Conservation (phyloP, 192 early-diverging fungal species). For the Allomyces macrogynus region DNA sequence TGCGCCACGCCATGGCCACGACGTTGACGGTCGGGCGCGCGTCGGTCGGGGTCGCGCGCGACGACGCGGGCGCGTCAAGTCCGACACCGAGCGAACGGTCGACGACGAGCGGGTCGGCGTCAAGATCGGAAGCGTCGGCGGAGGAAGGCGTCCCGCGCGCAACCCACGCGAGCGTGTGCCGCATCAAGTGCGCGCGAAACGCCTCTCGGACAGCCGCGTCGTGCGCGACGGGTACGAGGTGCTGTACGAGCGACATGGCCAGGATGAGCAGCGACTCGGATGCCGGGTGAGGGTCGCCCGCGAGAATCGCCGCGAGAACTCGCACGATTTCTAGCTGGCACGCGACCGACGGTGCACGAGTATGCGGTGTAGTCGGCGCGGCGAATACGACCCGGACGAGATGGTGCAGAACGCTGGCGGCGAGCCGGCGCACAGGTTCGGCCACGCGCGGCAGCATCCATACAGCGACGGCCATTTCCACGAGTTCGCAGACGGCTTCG, state of each 20-base stretch:
- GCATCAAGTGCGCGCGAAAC: not conserved
- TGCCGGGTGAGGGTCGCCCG: not conserved
- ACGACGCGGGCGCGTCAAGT: not conserved
- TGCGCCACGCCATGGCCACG: not conserved
- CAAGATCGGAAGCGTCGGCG: not conserved
- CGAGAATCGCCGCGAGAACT: not conserved
- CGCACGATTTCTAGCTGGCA: not conserved
- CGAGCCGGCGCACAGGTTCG: not conserved
- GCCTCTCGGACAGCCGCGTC: not conserved
- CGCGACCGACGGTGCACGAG: not conserved
- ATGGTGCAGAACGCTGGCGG: too few species aligned
- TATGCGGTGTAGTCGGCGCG: too few species aligned
- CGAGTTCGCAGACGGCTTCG: conserved; percentile 87
- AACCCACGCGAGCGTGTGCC: not conserved
- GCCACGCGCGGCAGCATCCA: conserved; percentile 13
- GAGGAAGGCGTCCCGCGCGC: too few species aligned
- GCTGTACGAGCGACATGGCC: not conserved
- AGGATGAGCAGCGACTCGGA: not conserved
- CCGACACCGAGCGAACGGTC: not conserved
- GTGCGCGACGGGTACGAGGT: not conserved
- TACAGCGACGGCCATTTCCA: conserved; percentile 93
- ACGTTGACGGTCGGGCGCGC: not conserved
- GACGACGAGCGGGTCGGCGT: not conserved
- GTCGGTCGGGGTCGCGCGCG: not conserved
- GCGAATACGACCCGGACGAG: too few species aligned